Base-by-base conservation (phyloP, 805 yeast species). In the Starmerella lactis-condensi region DNA sequence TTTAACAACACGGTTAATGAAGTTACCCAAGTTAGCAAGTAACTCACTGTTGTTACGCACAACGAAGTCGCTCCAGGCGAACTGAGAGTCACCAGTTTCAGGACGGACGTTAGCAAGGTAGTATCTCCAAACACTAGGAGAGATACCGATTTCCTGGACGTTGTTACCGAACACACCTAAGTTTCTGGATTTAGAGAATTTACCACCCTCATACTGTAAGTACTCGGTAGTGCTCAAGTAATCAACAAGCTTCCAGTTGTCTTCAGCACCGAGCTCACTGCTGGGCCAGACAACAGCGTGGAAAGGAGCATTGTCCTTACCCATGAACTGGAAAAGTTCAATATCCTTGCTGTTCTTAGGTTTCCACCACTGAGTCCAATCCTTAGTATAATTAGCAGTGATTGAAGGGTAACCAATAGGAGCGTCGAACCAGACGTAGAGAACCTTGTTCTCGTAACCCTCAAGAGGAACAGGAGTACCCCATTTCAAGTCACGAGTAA, bases 381-480 rank as follows among this genome's bases (percentile, higher is more conserved):
- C 66, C 26, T 64, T 54, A 12, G 81, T 72, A 58, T 85, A 91
- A 54, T 75, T 76, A 17, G 96, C 95, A 18, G 99, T 89, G 50
- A 89, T 89, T 30, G 95, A 81, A 36, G 83, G 72, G 54, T 89
- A 89, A 27, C 99, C 99, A 45, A 89, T 89, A 30, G 93, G 69
- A 23, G 99, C 99, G 59, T 89, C 99, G 46, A 89, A 89, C 99
- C 99, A 89, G 36, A 89, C 99, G 51, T 89, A 89, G 47, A 89
- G 62, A 9, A 89, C 98, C 58, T 89, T 89, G 33, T 81, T 74
- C 44, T 75, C 71, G 60, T 65, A 89, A 31, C 72, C 78, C 45
- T 77, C 75, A 43, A 79, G 60, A 30, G 99, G 99, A 17, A 89
- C 96, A 6, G 96, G 94, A 6, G 93, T 82, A 54, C 99, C 99